Evolutionary conservation across 2,329 filamentous ascomycete species (phyloP).

Genomic region (Ophiostoma sp.): DNA sequence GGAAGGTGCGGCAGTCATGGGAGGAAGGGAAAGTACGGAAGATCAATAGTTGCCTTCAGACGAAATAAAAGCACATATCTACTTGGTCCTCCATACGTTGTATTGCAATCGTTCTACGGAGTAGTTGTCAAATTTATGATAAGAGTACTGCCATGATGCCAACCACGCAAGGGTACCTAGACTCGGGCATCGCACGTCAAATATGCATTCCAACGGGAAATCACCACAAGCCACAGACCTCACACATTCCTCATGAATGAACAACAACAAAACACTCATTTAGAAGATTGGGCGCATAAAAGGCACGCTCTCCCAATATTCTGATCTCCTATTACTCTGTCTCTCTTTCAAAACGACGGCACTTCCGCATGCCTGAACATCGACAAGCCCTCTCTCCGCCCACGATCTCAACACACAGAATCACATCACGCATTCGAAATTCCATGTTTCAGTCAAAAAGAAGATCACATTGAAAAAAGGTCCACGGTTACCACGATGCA

Average conservation of each 20-base stretch:
- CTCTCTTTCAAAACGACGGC: background rate
- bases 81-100: background rate
- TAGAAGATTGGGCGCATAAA: background rate
- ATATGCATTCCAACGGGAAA: constrained; percentile 2
- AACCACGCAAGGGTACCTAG: background rate
- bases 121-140: no score
- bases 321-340: background rate
- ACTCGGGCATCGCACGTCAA: background rate
- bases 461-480: background rate
- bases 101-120: background rate
- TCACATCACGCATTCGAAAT: background rate
- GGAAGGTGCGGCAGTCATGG: background rate
- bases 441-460: background rate
- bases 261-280: background rate
- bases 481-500: background rate
- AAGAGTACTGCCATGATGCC: background rate
- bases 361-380: background rate
- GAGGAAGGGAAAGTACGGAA: background rate
- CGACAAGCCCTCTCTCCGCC: background rate
- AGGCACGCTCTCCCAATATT: background rate
- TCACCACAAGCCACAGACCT: background rate
- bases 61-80: background rate
- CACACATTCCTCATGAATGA: background rate
- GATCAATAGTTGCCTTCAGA: background rate
- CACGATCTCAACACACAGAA: background rate